phyloP scores from a whole-genome alignment of 108 stramenopile species.

The Pseudonitzschia multiseries region DNA sequence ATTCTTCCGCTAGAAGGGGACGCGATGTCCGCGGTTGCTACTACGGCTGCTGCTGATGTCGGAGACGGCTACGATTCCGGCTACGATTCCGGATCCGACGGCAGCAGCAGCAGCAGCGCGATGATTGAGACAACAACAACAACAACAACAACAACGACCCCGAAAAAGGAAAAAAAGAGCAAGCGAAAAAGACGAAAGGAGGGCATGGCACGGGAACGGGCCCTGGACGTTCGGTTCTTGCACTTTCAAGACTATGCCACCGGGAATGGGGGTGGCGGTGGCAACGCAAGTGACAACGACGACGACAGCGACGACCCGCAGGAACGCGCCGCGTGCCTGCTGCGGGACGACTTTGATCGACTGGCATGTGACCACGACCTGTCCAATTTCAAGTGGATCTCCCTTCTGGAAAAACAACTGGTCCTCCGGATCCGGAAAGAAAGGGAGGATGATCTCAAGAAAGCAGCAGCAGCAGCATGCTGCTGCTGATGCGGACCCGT shows the following conservation, averaged over 20 bases:
- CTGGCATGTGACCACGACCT: not conserved
- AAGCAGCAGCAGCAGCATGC: not conserved
- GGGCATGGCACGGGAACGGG: not conserved
- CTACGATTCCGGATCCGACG: not conserved
- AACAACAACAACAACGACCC: not conserved
- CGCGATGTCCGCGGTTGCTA: too few relatives aligned
- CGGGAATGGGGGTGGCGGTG: too few relatives aligned
- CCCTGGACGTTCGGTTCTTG: not conserved
- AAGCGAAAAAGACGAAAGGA: slow-evolving; percentile 5
- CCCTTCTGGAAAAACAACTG: slow-evolving; percentile 2
- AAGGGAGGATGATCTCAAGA: not conserved
- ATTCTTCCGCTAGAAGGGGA: too few relatives aligned
- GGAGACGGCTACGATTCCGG: not conserved
- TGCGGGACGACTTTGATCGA: not conserved
- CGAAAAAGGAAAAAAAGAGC: not conserved
- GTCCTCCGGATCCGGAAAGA: not conserved
- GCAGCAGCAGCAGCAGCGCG: not conserved
- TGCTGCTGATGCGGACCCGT: not conserved
- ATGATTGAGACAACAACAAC: too few relatives aligned
- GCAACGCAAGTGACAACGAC: too few relatives aligned
- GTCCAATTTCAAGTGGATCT: slow-evolving; percentile 2
- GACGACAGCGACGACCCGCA: not conserved
- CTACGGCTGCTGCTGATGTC: too few relatives aligned
- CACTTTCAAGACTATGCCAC: not conserved
- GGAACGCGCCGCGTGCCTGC: not conserved